Conservation (phyloP, 2,329 filamentous ascomycete genomes). For the Xylaria sp. region DNA sequence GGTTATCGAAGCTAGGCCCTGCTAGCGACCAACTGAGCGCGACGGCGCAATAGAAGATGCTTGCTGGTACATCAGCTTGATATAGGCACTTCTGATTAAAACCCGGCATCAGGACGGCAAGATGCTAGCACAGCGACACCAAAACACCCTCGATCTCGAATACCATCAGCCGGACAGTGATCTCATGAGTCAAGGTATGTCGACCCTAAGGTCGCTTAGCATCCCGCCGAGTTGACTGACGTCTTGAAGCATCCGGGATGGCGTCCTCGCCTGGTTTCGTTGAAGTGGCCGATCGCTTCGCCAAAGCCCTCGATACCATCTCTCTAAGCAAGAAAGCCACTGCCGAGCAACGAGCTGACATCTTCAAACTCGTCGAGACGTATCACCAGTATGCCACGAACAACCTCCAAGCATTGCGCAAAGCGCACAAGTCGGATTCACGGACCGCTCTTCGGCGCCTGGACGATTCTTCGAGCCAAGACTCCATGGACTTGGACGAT, state of each 20-base stretch:
- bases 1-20: too few relatives aligned
- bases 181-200: conserved; percentile 23
- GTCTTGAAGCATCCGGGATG: conserved; percentile 19
- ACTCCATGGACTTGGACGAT: conserved; percentile 54
- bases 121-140: conserved; percentile 20
- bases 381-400: conserved; percentile 56
- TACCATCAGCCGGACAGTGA: conserved; percentile 16
- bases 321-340: conserved; percentile 43
- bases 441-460: conserved; percentile 28
- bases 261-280: conserved; percentile 24
- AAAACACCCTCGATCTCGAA: conserved; percentile 17
- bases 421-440: conserved; percentile 37
- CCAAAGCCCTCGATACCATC: conserved; percentile 75
- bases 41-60: conserved; percentile 25
- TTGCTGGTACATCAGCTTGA: conserved; percentile 23
- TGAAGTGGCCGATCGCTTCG: conserved; percentile 81
- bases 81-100: conserved; percentile 17
- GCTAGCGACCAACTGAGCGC: conserved; percentile 10
- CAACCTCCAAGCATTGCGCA: conserved; percentile 40
- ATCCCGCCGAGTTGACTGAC: neutral
- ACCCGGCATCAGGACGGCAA: conserved; percentile 8
- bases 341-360: conserved; percentile 56
- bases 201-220: neutral
- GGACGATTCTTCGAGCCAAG: conserved; percentile 35
- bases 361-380: conserved; percentile 61